Evolutionary conservation across 352 stramenopile species (phyloP).

Genomic region (Phytophthora citricola): DNA sequence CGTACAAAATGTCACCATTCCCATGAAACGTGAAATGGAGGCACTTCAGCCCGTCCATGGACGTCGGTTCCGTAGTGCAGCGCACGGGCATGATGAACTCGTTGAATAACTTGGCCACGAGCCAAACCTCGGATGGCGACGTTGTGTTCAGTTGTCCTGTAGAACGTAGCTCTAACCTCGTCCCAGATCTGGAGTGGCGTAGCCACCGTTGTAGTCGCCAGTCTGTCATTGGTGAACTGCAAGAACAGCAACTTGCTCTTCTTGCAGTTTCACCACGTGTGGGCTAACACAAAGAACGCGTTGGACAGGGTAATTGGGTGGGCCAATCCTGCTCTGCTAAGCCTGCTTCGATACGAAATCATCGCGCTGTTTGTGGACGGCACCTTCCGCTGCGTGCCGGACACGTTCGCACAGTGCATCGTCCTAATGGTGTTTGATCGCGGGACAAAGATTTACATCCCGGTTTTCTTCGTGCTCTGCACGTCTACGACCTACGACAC

Average conservation of each 20-base stretch:
- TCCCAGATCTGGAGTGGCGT: too few relatives aligned
- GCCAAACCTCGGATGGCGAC: too few relatives aligned
- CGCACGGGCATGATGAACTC: too few relatives aligned
- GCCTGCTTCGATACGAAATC: conserved; percentile 12
- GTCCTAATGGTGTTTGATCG: not conserved
- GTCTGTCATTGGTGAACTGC: too few relatives aligned
- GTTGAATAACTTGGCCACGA: too few relatives aligned
- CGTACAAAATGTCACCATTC: too few relatives aligned
- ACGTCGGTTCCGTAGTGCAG: too few relatives aligned
- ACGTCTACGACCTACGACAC: conserved; percentile 6
- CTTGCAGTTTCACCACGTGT: conserved; percentile 10
- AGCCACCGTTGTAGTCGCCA: too few relatives aligned
- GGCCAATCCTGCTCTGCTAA: conserved; percentile 7
- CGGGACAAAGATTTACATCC: conserved; percentile 7
- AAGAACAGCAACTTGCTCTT: conserved; percentile 7
- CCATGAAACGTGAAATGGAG: too few relatives aligned
- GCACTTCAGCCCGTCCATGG: too few relatives aligned
- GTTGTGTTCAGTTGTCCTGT: too few relatives aligned
- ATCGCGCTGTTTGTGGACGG: conserved; percentile 8
- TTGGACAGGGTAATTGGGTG: conserved; percentile 11
- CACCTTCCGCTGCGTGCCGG: not conserved
- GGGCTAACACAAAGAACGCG: not conserved
- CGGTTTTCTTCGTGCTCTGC: not conserved
- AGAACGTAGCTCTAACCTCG: too few relatives aligned
- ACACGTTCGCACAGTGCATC: not conserved